Conservation (phyloP, 805 yeast genomes). For the Nakazawaea anatomiae region DNA sequence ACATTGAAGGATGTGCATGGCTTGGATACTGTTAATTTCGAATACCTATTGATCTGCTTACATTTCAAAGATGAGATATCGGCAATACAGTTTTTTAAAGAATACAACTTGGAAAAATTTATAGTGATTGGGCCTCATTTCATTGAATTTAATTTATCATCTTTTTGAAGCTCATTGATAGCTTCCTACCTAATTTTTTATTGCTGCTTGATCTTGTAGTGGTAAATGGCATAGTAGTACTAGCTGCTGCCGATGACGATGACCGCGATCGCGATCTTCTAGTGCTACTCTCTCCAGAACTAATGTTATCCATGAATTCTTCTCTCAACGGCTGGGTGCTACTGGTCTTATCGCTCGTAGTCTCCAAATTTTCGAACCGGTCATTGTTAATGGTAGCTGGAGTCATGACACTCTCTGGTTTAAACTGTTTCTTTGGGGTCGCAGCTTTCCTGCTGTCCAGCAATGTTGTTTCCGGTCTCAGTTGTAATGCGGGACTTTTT, state of each 20-base stretch:
- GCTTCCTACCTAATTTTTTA: conserved; percentile 7
- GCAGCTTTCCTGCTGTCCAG: background rate
- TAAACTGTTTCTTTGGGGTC: background rate
- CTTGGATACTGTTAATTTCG: background rate
- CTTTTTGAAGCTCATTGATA: conserved; percentile 10
- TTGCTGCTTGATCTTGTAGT: background rate
- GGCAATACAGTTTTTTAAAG: background rate
- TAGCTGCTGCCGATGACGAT: background rate
- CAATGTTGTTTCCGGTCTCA: conserved; percentile 7
- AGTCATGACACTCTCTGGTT: background rate
- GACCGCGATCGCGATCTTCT: background rate
- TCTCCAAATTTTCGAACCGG: background rate
- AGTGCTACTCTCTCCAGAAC: background rate
- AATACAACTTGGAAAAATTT: background rate
- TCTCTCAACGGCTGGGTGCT: background rate
- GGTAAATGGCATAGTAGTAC: background rate
- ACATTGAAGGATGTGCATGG: background rate
- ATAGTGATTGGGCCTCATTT: background rate
- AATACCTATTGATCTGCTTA: background rate
- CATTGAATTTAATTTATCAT: background rate
- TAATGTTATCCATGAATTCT: background rate
- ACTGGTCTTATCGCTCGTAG: background rate
- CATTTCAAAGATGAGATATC: background rate
- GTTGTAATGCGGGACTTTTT: conserved; percentile 41
- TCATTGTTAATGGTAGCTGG: background rate